Conservation (phyloP, 2,329 filamentous ascomycete genomes). For the Emergomyces orientalis region DNA sequence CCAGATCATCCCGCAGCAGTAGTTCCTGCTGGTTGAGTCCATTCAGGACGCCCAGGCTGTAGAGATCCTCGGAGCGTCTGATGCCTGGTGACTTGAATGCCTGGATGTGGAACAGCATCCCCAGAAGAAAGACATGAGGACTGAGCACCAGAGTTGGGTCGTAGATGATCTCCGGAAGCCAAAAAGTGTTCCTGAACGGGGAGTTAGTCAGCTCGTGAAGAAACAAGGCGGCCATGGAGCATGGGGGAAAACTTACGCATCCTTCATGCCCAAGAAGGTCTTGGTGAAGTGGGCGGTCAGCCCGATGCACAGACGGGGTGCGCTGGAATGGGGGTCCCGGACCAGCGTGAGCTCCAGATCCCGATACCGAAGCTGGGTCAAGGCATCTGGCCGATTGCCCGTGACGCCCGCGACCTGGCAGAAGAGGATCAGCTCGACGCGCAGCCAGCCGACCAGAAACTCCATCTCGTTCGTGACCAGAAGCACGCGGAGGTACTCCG, state of each 20-base stretch:
- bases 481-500: slow-evolving; percentile 13
- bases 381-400: slow-evolving; percentile 12
- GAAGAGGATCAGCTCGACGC: slow-evolving; percentile 18
- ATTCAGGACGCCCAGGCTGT: slow-evolving; percentile 14
- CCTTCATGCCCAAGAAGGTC: slow-evolving; percentile 12
- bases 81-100: slow-evolving; percentile 14
- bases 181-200: slow-evolving; percentile 17
- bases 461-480: slow-evolving; percentile 15
- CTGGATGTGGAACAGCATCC: slow-evolving; percentile 15
- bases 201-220: background rate
- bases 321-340: background rate
- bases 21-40: slow-evolving; percentile 12
- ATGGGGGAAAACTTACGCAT: slow-evolving; percentile 9
- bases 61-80: slow-evolving; percentile 12
- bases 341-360: slow-evolving; percentile 14
- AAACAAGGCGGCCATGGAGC: background rate
- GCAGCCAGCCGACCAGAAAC: slow-evolving; percentile 14
- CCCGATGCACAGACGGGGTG: slow-evolving; percentile 8
- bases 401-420: slow-evolving; percentile 15
- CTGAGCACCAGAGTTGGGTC: slow-evolving; percentile 17
- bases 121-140: slow-evolving; percentile 14
- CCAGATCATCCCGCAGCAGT: slow-evolving; percentile 7
- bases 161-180: slow-evolving; percentile 18
- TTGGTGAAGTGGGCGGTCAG: slow-evolving; percentile 13
- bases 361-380: slow-evolving; percentile 15